A percentile compares a stretch with the other conserved stretches of the same genome.
phyloP scores from a whole-genome alignment of 495 filamentous ascomycete species.

The Cetradonia linearis region DNA sequence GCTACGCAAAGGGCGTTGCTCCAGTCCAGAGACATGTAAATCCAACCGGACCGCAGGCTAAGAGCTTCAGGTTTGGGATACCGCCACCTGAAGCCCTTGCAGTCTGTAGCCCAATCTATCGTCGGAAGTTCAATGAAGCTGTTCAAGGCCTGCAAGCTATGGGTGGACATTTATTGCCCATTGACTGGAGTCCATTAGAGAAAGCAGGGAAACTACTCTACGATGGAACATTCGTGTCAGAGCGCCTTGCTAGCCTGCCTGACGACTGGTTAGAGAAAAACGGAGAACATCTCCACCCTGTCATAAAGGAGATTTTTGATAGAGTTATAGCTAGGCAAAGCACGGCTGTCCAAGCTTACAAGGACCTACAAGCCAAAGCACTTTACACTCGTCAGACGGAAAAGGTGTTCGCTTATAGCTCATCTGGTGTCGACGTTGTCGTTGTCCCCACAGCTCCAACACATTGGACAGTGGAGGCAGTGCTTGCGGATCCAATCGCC shows the following conservation, averaged over 20 bases:
- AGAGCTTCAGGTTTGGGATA: constrained; percentile 44
- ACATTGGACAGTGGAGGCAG: constrained; percentile 48
- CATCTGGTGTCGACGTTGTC: constrained; percentile 43
- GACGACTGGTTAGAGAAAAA: constrained; percentile 34
- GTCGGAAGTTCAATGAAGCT: constrained; percentile 36
- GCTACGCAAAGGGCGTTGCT: constrained; percentile 42
- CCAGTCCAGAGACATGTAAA: constrained; percentile 40
- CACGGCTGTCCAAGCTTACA: constrained; percentile 45
- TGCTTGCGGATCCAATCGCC: constrained; percentile 44
- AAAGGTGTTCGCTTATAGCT: constrained; percentile 35
- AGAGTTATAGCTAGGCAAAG: constrained; percentile 35
- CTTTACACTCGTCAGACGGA: constrained; percentile 39
- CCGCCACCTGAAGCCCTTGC: constrained; percentile 39
- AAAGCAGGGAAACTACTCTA: constrained; percentile 49
- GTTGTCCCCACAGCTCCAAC: constrained; percentile 52
- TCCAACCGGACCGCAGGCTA: constrained; percentile 36
- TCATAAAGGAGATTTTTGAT: constrained; percentile 43
- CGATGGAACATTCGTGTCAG: constrained; percentile 45
- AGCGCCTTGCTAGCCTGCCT: constrained; percentile 43
- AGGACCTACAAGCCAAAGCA: constrained; percentile 41
- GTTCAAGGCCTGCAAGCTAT: constrained; percentile 35
- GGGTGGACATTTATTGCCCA: constrained; percentile 37
- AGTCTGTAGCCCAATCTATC: constrained; percentile 37
- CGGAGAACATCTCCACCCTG: constrained; percentile 41
- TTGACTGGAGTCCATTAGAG: constrained; percentile 47